Percentiles rank a stretch among this genome's conserved stretches.
phyloP scores from a whole-genome alignment of 805 yeast genomes.

The Wickerhamomyces ciferrii region DNA sequence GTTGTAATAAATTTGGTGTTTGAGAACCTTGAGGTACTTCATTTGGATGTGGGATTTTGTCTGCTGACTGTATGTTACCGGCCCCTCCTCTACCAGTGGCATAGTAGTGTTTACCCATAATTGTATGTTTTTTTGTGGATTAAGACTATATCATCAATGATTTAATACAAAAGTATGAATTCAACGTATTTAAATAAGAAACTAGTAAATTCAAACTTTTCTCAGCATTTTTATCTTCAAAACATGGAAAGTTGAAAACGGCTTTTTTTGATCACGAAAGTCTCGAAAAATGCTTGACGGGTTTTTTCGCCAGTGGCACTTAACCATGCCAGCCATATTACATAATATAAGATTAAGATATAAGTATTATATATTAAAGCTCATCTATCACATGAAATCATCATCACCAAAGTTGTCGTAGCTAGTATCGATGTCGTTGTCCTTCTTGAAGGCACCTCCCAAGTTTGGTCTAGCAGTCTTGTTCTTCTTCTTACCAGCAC shows the following conservation, averaged over 20 bases:
- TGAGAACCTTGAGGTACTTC: constrained; percentile 54
- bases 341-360: too few relatives aligned
- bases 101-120: constrained; percentile 29
- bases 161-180: too few relatives aligned
- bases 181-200: not conserved
- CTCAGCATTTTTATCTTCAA: not conserved
- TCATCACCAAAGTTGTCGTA: constrained; percentile 67
- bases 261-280: constrained; percentile 1
- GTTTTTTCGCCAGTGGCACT: not conserved
- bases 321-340: not conserved
- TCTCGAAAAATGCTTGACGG: not conserved
- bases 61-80: constrained; percentile 52
- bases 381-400: constrained; percentile 67
- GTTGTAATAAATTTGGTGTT: constrained; percentile 52
- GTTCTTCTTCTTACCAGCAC: constrained; percentile 87
- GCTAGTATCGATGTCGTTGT: constrained; percentile 49
- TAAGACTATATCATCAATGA: not conserved
- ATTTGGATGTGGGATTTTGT: constrained; percentile 44
- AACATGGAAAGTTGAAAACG: not conserved
- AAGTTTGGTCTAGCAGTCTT: constrained; percentile 73
- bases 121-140: not conserved
- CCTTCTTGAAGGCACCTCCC: constrained; percentile 60
- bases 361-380: not conserved
- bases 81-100: constrained; percentile 83
- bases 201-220: not conserved